phyloP scores from a whole-genome alignment of 139 green algal species.

The Micractinium sp. region DNA sequence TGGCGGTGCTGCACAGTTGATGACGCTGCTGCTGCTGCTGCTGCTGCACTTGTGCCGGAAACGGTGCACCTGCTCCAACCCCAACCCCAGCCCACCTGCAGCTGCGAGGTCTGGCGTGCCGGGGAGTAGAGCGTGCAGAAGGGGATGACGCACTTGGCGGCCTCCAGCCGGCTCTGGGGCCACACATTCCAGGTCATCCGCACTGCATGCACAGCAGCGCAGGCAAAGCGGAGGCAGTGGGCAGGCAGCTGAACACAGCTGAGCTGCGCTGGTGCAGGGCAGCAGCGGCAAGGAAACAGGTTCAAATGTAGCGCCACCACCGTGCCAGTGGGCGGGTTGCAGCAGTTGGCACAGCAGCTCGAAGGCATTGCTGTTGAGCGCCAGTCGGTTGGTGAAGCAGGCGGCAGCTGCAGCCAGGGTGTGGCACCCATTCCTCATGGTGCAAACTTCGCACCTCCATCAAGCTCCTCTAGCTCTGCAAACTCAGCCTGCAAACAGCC shows the following conservation, averaged over 20 bases:
- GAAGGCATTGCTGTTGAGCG: no score
- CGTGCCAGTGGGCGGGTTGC: no score
- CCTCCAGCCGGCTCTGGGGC: slow-evolving; percentile 92
- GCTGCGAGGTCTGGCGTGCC: slow-evolving; percentile 78
- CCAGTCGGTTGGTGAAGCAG: no score
- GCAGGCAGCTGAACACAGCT: background rate
- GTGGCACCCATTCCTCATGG: no score
- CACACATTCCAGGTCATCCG: slow-evolving; percentile 97
- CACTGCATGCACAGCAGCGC: slow-evolving; percentile 45
- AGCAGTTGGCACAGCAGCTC: no score
- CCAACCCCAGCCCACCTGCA: slow-evolving; percentile 68
- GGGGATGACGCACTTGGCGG: slow-evolving; percentile 94
- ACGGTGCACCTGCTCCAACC: background rate
- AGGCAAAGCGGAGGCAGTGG: background rate
- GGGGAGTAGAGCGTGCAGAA: slow-evolving; percentile 94
- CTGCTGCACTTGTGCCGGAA: background rate
- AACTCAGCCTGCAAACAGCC: slow-evolving; percentile 50
- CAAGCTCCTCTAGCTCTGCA: slow-evolving; percentile 76
- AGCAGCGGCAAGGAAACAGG: background rate
- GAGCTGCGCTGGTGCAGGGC: background rate
- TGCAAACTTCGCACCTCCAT: slow-evolving; percentile 50
- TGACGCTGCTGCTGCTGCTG: background rate
- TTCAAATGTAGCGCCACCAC: no score
- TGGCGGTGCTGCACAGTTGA: background rate
- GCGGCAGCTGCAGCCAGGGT: no score